Evolutionary conservation across 1,139 yeast genomes (phyloP).

Genomic region (Yamadazyma diospyri): DNA sequence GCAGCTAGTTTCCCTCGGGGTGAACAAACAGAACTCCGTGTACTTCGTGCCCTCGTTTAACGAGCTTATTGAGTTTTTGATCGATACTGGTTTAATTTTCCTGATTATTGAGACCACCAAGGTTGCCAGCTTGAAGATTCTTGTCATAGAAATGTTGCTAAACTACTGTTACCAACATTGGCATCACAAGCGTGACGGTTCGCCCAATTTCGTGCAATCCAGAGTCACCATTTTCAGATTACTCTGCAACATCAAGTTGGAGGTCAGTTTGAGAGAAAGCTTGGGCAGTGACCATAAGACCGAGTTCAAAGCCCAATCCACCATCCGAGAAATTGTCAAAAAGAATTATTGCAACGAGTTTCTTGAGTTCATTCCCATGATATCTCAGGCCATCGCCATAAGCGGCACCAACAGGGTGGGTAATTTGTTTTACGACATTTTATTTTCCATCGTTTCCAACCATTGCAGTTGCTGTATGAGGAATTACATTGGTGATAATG

Average conservation of each 20-base stretch:
- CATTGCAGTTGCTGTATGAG: conserved; percentile 38
- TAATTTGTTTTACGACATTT: conserved; percentile 23
- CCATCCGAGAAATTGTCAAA: conserved; percentile 22
- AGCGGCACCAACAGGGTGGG: conserved; percentile 20
- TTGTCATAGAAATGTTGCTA: conserved; percentile 29
- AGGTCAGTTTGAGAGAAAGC: conserved; percentile 19
- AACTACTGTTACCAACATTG: conserved; percentile 40
- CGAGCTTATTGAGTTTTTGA: conserved; percentile 29
- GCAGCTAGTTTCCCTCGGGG: conserved; percentile 15
- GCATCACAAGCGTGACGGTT: conserved; percentile 14
- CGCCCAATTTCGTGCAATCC: conserved; percentile 24
- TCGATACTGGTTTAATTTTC: conserved; percentile 28
- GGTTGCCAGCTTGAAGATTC: conserved; percentile 13
- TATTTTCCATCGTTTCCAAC: conserved; percentile 17
- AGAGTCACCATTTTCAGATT: conserved; percentile 28
- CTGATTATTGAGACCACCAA: conserved; percentile 17
- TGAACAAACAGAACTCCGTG: conserved; percentile 23
- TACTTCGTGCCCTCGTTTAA: conserved; percentile 31
- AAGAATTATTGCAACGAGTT: conserved; percentile 28
- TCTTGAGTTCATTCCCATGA: conserved; percentile 28
- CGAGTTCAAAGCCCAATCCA: conserved; percentile 23
- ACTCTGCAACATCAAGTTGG: conserved; percentile 32
- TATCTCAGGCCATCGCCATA: conserved; percentile 33
- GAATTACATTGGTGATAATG: conserved; percentile 24
- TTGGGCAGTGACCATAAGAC: conserved; percentile 15